Percentiles rank a stretch among this genome's conserved stretches.
Conservation (phyloP, 2,329 filamentous ascomycete genomes). For the Diaporthe eres region DNA sequence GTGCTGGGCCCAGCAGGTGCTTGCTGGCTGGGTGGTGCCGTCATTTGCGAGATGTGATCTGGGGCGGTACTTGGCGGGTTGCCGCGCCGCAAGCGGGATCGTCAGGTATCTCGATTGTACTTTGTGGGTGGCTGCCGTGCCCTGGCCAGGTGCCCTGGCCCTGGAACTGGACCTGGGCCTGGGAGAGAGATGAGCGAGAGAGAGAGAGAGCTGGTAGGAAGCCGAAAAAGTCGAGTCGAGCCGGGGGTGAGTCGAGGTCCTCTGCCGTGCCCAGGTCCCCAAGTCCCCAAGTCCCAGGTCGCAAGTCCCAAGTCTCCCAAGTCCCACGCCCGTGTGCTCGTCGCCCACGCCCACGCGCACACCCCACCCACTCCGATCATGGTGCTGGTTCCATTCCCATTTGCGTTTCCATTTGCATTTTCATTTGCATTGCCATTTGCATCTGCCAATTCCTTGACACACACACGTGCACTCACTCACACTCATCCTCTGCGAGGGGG, state of each 20-base stretch:
- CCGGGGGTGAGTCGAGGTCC: conserved; percentile 28
- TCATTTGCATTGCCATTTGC: conserved; percentile 34
- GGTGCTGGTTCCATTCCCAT: conserved; percentile 29
- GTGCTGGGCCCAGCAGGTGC: not conserved
- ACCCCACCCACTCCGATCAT: conserved; percentile 30
- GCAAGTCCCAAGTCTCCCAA: not conserved
- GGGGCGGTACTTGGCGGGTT: conserved; percentile 33
- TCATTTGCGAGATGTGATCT: conserved; percentile 37
- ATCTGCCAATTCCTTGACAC: conserved; percentile 34
- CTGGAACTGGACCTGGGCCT: conserved; percentile 14
- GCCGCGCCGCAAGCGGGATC: conserved; percentile 1
- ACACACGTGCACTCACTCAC: not conserved
- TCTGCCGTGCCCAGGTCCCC: not conserved
- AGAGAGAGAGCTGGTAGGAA: not conserved
- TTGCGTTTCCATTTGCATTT: conserved; percentile 32
- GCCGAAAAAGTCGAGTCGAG: conserved; percentile 24
- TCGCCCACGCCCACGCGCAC: conserved; percentile 3
- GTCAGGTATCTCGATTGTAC: conserved; percentile 33
- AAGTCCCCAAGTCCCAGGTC: not conserved
- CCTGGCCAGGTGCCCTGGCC: conserved; percentile 19
- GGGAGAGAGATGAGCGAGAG: not conserved
- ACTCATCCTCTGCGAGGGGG: not conserved
- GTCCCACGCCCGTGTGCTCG: conserved; percentile 5
- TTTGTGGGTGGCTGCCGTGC: not conserved
- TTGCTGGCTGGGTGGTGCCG: conserved; percentile 18